A percentile compares a stretch with the other conserved stretches of the same genome.
phyloP scores from a whole-genome alignment of 495 filamentous ascomycete genomes.

The Xylaria sp. region DNA sequence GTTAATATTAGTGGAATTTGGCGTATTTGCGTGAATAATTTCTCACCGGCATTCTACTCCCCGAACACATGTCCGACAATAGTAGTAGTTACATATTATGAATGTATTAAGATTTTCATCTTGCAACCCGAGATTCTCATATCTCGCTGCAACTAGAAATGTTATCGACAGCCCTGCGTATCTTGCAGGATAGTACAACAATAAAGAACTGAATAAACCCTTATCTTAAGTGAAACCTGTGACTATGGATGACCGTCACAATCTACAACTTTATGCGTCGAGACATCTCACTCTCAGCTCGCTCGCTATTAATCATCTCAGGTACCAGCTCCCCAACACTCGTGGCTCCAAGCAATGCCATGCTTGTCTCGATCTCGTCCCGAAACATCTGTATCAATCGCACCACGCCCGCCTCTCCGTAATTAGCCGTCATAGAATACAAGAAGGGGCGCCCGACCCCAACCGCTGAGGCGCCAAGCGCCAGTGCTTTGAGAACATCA shows the following conservation, averaged over 20 bases:
- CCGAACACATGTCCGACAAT: not conserved
- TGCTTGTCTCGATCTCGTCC: conserved; percentile 72
- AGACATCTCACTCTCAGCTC: conserved; percentile 48
- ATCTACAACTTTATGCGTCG: conserved; percentile 47
- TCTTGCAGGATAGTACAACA: not conserved
- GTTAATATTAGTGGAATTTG: not conserved
- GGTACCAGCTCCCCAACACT: conserved; percentile 65
- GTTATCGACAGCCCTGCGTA: not conserved
- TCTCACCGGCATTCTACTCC: not conserved
- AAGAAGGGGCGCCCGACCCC: conserved; percentile 62
- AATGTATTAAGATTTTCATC: not conserved
- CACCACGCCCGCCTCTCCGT: conserved; percentile 72
- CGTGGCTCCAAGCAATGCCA: conserved; percentile 71
- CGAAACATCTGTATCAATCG: conserved; percentile 62
- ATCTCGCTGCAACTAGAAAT: not conserved
- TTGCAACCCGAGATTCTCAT: not conserved
- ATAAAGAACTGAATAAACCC: not conserved
- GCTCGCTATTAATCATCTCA: conserved; percentile 59
- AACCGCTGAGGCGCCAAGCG: conserved; percentile 62
- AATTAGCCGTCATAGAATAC: conserved; percentile 61
- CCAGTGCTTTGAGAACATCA: conserved; percentile 65
- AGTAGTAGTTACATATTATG: not conserved
- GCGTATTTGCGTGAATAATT: not conserved
- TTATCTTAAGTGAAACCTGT: not conserved
- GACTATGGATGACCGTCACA: not conserved